phyloP scores from a whole-genome alignment of 2,329 filamentous ascomycete genomes.

The Diplodia intermedia region DNA sequence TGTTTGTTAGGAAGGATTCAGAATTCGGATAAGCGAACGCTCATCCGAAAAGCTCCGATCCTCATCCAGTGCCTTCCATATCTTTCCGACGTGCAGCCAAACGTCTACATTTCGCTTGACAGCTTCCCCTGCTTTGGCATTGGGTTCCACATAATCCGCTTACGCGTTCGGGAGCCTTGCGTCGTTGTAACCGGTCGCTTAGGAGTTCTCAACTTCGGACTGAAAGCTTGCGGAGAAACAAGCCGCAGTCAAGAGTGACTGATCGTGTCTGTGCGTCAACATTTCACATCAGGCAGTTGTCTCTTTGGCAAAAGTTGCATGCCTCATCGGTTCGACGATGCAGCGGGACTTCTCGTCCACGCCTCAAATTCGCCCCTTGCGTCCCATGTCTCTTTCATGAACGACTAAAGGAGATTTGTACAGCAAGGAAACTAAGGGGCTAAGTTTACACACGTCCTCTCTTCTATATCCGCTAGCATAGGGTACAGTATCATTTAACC shows the following conservation, averaged over 20 bases:
- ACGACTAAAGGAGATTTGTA: slow-evolving; percentile 30
- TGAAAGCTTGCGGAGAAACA: neutral
- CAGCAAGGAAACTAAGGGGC: slow-evolving; percentile 33
- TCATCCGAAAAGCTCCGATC: slow-evolving; percentile 25
- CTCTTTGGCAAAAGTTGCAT: neutral
- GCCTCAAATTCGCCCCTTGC: neutral
- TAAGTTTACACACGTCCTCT: slow-evolving; percentile 33
- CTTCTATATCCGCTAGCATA: slow-evolving; percentile 29
- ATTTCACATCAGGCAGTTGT: neutral
- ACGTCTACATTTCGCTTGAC: neutral
- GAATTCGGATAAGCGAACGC: slow-evolving; percentile 10
- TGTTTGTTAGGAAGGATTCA: neutral
- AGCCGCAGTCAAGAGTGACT: neutral
- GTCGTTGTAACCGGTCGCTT: too few relatives aligned
- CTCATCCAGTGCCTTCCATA: slow-evolving; percentile 9
- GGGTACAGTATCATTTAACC: slow-evolving; percentile 18
- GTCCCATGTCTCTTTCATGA: slow-evolving; percentile 22
- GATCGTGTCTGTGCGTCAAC: neutral
- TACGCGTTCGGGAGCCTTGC: neutral
- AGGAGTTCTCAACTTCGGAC: neutral
- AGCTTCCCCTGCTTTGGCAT: neutral
- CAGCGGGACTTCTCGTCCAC: neutral
- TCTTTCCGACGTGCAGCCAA: neutral
- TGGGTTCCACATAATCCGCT: neutral
- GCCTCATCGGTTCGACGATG: neutral